Evolutionary conservation across 441 rosid species (phyloP).

Genomic region (Corymbia calophylla): DNA sequence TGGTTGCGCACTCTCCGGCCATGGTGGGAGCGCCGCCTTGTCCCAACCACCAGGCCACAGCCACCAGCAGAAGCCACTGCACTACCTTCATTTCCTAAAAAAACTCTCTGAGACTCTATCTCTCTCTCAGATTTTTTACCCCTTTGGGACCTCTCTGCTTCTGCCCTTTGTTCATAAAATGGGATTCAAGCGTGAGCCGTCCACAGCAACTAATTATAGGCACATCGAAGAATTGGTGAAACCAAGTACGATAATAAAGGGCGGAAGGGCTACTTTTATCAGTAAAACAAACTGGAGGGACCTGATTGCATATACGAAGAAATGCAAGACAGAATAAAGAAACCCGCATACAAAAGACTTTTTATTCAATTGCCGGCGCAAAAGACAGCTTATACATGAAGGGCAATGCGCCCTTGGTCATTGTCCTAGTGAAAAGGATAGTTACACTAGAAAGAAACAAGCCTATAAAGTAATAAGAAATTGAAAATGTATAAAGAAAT

Average conservation of each 20-base stretch:
- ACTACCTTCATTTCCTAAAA: too few species aligned
- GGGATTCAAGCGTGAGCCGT: background rate
- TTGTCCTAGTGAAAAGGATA: background rate
- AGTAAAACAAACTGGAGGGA: too few species aligned
- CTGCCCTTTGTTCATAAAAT: background rate
- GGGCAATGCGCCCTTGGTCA: background rate
- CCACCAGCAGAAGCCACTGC: background rate
- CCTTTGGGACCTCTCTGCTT: background rate
- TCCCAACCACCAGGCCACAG: background rate
- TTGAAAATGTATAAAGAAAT: too few species aligned
- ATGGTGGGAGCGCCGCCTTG: accelerated
- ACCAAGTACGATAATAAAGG: background rate
- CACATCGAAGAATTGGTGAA: background rate
- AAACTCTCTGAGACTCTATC: too few species aligned
- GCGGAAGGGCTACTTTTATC: background rate
- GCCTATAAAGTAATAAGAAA: too few species aligned
- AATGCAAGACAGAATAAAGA: too few species aligned
- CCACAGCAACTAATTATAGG: background rate
- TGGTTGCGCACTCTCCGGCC: background rate
- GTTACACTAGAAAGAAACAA: too few species aligned
- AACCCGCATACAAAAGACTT: background rate
- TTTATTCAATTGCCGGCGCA: background rate
- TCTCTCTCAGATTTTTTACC: too few species aligned
- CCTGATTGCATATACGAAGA: too few species aligned
- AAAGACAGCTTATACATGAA: background rate